A percentile compares a stretch with the other conserved stretches of the same genome.
Conservation (phyloP, 805 yeast genomes). For the Metschnikowia drakensbergensis region DNA sequence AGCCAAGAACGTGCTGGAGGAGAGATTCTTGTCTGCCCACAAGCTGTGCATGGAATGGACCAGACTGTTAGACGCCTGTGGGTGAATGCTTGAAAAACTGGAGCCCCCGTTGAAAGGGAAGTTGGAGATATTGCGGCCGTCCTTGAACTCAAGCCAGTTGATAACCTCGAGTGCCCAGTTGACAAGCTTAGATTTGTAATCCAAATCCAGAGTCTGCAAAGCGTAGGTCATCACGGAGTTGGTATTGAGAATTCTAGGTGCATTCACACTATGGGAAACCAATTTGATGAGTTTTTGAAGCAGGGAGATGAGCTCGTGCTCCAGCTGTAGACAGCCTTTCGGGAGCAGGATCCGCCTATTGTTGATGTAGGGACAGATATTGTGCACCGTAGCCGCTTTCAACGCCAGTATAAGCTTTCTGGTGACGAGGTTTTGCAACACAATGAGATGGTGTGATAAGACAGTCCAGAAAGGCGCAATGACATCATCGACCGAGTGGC, state of each 20-base stretch:
- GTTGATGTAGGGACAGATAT: constrained; percentile 22
- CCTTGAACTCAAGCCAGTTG: constrained; percentile 55
- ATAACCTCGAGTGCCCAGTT: constrained; percentile 52
- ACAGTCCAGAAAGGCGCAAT: constrained; percentile 50
- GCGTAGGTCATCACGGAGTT: constrained; percentile 33
- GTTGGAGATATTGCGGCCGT: constrained; percentile 28
- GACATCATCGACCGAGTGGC: constrained; percentile 34
- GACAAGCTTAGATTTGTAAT: constrained; percentile 35
- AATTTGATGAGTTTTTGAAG: constrained; percentile 36
- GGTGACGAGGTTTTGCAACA: constrained; percentile 37
- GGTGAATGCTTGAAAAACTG: constrained; percentile 8
- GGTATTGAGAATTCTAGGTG: constrained; percentile 45
- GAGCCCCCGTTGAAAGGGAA: constrained; percentile 6
- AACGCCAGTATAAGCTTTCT: constrained; percentile 33
- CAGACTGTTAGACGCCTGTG: constrained; percentile 8
- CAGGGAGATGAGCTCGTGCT: constrained; percentile 39
- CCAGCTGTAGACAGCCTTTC: constrained; percentile 37
- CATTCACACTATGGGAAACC: constrained; percentile 37
- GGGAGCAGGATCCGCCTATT: constrained; percentile 39
- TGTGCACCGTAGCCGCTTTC: constrained; percentile 15
- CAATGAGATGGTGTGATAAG: constrained; percentile 36
- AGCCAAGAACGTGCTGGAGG: constrained; percentile 40
- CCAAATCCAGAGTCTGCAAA: constrained; percentile 13
- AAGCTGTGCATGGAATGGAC: not conserved
- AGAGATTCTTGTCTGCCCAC: constrained; percentile 6